Percentiles rank a stretch among this genome's conserved stretches.
Evolutionary conservation across 306 rosid genomes (phyloP).

Genomic region (Sicyos baderoa): DNA sequence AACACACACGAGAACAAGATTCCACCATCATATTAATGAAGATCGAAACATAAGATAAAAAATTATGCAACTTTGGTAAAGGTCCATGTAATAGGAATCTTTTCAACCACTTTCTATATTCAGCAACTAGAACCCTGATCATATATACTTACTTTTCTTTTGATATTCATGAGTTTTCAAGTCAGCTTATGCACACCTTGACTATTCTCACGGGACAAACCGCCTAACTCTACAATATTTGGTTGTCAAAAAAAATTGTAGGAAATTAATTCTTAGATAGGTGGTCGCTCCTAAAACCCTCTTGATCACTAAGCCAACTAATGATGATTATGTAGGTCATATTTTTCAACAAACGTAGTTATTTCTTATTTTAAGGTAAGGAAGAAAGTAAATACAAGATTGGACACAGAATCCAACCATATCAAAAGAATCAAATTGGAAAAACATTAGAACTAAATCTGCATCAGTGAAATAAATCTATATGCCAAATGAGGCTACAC

Average conservation of each 20-base stretch:
- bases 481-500: slow-evolving; percentile 53
- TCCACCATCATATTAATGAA: slow-evolving; percentile 2
- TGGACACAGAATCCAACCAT: background rate
- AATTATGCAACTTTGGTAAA: background rate
- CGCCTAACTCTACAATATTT: no score
- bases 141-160: no score
- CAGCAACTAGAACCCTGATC: background rate
- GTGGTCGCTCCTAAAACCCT: no score
- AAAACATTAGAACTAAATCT: slow-evolving; percentile 14
- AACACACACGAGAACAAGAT: slow-evolving; percentile 22
- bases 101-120: background rate
- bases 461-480: slow-evolving; percentile 14
- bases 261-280: no score
- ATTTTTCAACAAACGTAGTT: background rate
- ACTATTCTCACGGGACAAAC: no score
- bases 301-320: no score
- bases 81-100: background rate
- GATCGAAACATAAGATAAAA: background rate
- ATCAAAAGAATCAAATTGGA: background rate
- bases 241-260: no score
- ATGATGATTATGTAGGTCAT: background rate
- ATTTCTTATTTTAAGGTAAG: background rate
- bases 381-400: background rate
- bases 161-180: no score
- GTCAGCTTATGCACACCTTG: no score